phyloP scores from a whole-genome alignment of 2,329 filamentous ascomycete species.

The Zymoseptoria crescenta region DNA sequence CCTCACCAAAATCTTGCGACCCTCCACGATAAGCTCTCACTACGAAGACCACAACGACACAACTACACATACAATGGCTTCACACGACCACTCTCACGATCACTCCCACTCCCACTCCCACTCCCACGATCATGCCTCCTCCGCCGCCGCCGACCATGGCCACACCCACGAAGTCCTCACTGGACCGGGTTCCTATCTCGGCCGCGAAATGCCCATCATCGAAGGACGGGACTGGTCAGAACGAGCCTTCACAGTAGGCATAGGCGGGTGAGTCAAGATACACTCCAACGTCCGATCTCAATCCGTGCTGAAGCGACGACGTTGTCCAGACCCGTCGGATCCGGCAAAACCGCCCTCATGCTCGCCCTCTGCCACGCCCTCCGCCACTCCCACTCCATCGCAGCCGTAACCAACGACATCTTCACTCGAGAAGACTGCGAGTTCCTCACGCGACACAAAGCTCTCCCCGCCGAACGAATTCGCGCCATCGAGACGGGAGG shows the following conservation, averaged over 20 bases:
- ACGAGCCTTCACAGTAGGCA: slow-evolving; percentile 91
- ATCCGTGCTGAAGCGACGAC: background rate
- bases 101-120: slow-evolving; percentile 31
- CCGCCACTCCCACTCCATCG: slow-evolving; percentile 73
- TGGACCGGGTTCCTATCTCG: slow-evolving; percentile 81
- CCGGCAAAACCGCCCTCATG: slow-evolving; percentile 96
- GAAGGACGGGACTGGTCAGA: slow-evolving; percentile 83
- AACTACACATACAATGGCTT: slow-evolving; percentile 10
- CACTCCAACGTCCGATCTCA: background rate
- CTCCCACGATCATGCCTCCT: slow-evolving; percentile 27
- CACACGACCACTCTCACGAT: slow-evolving; percentile 43
- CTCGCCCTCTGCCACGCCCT: slow-evolving; percentile 81
- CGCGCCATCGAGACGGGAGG: slow-evolving; percentile 95
- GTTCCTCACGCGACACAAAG: slow-evolving; percentile 81
- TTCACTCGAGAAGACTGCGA: slow-evolving; percentile 97
- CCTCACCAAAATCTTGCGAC: background rate
- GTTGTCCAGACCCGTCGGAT: slow-evolving; percentile 73
- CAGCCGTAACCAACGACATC: slow-evolving; percentile 97
- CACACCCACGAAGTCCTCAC: slow-evolving; percentile 94
- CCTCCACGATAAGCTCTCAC: background rate
- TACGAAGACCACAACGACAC: background rate
- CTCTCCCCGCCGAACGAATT: slow-evolving; percentile 76
- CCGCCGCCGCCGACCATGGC: slow-evolving; percentile 62
- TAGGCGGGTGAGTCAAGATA: slow-evolving; percentile 66
- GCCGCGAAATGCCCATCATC: slow-evolving; percentile 86